Conservation (phyloP, 768 basidiomycete species). For the Mycena vitilis region DNA sequence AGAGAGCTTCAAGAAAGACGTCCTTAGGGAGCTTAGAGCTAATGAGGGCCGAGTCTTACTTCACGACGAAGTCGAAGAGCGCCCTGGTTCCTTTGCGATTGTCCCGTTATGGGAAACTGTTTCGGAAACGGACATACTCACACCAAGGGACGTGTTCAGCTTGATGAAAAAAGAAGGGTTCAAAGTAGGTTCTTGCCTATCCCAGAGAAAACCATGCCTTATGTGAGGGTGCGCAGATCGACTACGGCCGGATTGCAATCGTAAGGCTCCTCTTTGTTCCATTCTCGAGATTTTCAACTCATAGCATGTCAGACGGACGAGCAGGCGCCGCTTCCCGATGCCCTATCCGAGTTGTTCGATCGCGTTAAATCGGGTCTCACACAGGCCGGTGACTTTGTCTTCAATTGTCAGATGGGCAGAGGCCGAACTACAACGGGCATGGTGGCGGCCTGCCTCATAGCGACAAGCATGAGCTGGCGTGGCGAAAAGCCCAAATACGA, state of each 20-base stretch:
- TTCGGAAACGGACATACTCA: conserved; percentile 84
- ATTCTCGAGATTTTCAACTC: conserved; percentile 24
- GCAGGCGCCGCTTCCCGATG: conserved; percentile 92
- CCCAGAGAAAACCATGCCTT: neutral
- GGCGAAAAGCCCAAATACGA: conserved; percentile 54
- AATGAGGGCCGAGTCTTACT: conserved; percentile 85
- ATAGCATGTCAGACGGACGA: conserved; percentile 83
- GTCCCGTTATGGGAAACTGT: conserved; percentile 96
- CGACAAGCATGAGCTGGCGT: conserved; percentile 74
- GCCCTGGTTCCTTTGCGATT: conserved; percentile 89
- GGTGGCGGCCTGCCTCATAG: conserved; percentile 89
- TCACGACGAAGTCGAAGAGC: conserved; percentile 96
- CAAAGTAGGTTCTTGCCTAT: conserved; percentile 56
- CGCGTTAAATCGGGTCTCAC: conserved; percentile 72
- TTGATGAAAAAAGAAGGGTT: conserved; percentile 83
- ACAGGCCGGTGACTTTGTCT: conserved; percentile 81
- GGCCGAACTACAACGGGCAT: conserved; percentile 96
- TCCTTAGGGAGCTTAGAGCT: conserved; percentile 81
- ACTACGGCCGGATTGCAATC: conserved; percentile 91
- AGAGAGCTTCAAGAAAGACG: conserved; percentile 85
- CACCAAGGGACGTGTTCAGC: conserved; percentile 85
- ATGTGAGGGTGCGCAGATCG: conserved; percentile 61
- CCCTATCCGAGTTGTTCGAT: conserved; percentile 81
- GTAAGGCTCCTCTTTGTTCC: conserved; percentile 57
- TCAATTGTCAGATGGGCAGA: conserved; percentile 98